Conservation (phyloP, 2,329 filamentous ascomycete species). For the Paradendryphiella salina region DNA sequence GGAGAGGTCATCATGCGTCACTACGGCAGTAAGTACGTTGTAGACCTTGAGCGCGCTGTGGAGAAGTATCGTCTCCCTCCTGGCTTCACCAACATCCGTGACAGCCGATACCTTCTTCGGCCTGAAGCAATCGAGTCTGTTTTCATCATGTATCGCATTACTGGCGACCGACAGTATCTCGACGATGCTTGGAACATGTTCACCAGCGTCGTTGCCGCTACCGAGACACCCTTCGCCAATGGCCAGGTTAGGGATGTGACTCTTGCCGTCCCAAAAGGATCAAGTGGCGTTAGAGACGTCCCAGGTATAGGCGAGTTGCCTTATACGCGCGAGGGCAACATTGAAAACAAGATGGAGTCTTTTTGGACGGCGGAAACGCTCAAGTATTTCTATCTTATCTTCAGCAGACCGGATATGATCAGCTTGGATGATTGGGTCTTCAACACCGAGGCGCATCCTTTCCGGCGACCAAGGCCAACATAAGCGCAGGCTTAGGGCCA, state of each 20-base stretch:
- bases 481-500: not conserved
- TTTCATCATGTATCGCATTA: conserved; percentile 63
- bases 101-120: conserved; percentile 52
- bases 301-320: not conserved
- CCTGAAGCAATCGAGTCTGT: conserved; percentile 64
- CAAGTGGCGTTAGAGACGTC: conserved; percentile 1
- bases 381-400: conserved; percentile 57
- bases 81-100: conserved; percentile 49
- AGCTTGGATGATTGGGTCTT: conserved; percentile 55
- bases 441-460: conserved; percentile 57
- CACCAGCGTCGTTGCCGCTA: conserved; percentile 46
- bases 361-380: conserved; percentile 57
- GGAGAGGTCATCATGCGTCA: conserved; percentile 44
- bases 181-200: conserved; percentile 57
- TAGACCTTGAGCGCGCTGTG: conserved; percentile 20
- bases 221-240: conserved; percentile 49
- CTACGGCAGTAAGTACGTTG: conserved; percentile 22
- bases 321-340: conserved; percentile 19
- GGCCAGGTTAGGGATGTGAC: conserved; percentile 53
- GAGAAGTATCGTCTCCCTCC: conserved; percentile 35
- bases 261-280: conserved; percentile 8
- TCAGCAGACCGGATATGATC: conserved; percentile 50
- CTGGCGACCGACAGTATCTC: conserved; percentile 53
- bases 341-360: conserved; percentile 47
- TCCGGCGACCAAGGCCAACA: conserved; percentile 37